Evolutionary conservation across 1,284 basidiomycete genomes (phyloP).

Genomic region (Abortiporus biennis): DNA sequence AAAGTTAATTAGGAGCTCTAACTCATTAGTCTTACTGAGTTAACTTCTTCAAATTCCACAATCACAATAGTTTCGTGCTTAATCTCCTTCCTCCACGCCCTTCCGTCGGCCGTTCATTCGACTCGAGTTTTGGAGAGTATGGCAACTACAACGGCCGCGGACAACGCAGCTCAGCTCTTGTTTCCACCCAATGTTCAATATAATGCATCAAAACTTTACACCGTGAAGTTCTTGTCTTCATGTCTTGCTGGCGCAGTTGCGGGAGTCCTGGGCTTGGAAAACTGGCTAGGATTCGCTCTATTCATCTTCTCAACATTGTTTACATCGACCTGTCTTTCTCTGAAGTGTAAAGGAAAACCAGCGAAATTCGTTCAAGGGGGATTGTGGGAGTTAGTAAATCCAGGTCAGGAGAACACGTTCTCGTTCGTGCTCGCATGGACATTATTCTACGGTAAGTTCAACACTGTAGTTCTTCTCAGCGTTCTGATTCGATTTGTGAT

Average conservation of each 20-base stretch:
- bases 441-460: conserved; percentile 72
- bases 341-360: conserved; percentile 65
- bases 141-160: conserved; percentile 26
- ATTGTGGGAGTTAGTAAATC: conserved; percentile 61
- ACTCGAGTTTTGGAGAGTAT: conserved; percentile 7
- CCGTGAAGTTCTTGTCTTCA: conserved; percentile 71
- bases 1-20: no score
- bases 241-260: conserved; percentile 82
- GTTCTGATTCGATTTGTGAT: no score
- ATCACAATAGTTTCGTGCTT: no score
- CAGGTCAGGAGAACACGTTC: conserved; percentile 81
- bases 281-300: conserved; percentile 74
- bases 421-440: conserved; percentile 89
- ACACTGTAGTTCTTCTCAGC: no score
- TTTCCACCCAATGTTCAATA: conserved; percentile 68
- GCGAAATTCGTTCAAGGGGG: conserved; percentile 57
- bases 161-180: conserved; percentile 54
- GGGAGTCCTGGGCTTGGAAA: conserved; percentile 82
- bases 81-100: no score
- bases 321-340: conserved; percentile 58
- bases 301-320: conserved; percentile 65
- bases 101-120: no score
- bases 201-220: conserved; percentile 55
- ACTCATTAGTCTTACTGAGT: no score
- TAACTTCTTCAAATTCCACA: no score